Evolutionary conservation across 2,329 filamentous ascomycete species (phyloP).

Genomic region (Aureobasidium sp.): DNA sequence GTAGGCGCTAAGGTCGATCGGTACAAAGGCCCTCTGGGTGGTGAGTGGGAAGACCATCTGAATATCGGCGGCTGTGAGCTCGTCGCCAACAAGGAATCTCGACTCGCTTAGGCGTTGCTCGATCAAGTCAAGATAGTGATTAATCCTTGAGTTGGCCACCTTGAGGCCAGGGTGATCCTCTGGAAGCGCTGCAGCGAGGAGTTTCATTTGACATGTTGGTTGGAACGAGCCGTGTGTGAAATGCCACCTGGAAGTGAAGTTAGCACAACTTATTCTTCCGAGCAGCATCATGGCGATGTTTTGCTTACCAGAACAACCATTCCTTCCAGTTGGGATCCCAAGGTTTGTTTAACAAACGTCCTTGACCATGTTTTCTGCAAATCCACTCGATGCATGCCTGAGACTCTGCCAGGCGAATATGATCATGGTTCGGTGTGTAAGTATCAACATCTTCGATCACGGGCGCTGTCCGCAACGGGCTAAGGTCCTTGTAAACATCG

Average conservation of each 20-base stretch:
- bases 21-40: conserved; percentile 42
- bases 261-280: background rate
- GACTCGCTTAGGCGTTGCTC: conserved; percentile 36
- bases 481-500: conserved; percentile 35
- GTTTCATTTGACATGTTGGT: conserved; percentile 24
- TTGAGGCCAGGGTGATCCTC: conserved; percentile 20
- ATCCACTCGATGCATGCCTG: conserved; percentile 50
- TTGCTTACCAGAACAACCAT: background rate
- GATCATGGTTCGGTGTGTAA: conserved; percentile 26
- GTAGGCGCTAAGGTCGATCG: conserved; percentile 37
- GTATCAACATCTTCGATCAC: conserved; percentile 41
- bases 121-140: conserved; percentile 28
- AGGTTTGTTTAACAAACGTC: conserved; percentile 34
- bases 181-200: conserved; percentile 13
- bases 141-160: conserved; percentile 22
- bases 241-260: background rate
- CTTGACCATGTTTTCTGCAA: conserved; percentile 37
- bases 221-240: conserved; percentile 39
- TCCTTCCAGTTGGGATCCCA: conserved; percentile 14
- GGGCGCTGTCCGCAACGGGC: conserved; percentile 42
- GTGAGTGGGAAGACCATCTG: conserved; percentile 48
- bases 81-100: conserved; percentile 43
- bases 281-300: background rate
- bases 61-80: conserved; percentile 50
- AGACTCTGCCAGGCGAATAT: conserved; percentile 39